Evolutionary conservation across 768 basidiomycete species (phyloP).

Genomic region (Kwoniella heveanensis): DNA sequence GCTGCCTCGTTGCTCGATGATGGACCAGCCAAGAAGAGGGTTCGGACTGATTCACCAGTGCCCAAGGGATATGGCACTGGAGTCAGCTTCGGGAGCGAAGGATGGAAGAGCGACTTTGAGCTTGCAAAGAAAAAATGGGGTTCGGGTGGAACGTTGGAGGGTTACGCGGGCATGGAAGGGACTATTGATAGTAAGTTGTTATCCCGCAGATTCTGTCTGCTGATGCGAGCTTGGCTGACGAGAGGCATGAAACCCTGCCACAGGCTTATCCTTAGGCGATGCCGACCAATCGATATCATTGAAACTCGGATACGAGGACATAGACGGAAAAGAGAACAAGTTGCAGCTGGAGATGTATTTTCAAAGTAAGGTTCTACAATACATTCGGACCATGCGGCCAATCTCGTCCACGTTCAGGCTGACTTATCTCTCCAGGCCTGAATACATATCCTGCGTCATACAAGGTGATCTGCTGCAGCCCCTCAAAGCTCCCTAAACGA

Average conservation of each 20-base stretch:
- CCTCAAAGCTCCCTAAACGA: slow-evolving; percentile 2
- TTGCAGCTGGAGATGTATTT: slow-evolving; percentile 27
- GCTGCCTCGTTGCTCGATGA: slow-evolving; percentile 12
- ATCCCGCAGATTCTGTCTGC: too few species aligned
- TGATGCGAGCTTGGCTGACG: slow-evolving; percentile 10
- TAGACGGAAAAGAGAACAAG: slow-evolving; percentile 21
- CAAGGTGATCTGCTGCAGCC: slow-evolving; percentile 8
- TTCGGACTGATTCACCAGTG: slow-evolving; percentile 4
- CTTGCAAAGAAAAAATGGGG: slow-evolving; percentile 11
- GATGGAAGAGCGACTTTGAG: slow-evolving; percentile 30
- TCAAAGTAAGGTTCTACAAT: slow-evolving; percentile 14
- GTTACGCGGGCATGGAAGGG: slow-evolving; percentile 13
- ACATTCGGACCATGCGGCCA: too few species aligned
- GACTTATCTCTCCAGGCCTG: slow-evolving; percentile 23
- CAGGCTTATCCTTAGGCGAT: slow-evolving; percentile 22
- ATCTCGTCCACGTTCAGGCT: too few species aligned
- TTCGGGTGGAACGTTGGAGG: too few species aligned
- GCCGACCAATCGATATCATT: slow-evolving; percentile 26
- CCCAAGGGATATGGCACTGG: not conserved
- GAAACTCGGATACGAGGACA: slow-evolving; percentile 28
- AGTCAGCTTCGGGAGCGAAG: slow-evolving; percentile 10
- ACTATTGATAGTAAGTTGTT: too few species aligned
- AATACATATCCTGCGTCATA: slow-evolving; percentile 23
- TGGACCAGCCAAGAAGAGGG: not conserved
- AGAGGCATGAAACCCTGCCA: not conserved